phyloP scores from a whole-genome alignment of 2,329 filamentous ascomycete species.

The Aspergillus sp. region DNA sequence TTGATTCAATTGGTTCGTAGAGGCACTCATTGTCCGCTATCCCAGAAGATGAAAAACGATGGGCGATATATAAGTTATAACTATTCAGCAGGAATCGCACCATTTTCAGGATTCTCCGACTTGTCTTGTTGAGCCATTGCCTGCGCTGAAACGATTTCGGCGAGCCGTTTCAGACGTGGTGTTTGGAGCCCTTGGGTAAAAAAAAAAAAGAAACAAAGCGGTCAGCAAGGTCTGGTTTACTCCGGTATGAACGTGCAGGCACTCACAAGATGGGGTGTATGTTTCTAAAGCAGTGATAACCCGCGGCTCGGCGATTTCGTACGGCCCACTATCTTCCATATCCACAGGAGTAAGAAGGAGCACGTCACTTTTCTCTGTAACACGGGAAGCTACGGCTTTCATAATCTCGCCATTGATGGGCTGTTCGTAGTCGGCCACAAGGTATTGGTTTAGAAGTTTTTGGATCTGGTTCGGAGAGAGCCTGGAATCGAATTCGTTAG shows the following conservation, averaged over 20 bases:
- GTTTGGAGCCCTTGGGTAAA: slow-evolving; percentile 81
- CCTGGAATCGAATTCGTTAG: slow-evolving; percentile 50
- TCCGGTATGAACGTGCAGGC: not conserved
- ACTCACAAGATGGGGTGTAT: slow-evolving; percentile 94
- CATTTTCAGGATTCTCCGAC: slow-evolving; percentile 52
- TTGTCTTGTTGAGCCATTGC: slow-evolving; percentile 95
- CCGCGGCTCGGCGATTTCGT: slow-evolving; percentile 95
- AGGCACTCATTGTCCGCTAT: slow-evolving; percentile 26
- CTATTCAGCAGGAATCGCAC: slow-evolving; percentile 26
- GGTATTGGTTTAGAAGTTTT: slow-evolving; percentile 96
- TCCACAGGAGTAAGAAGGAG: slow-evolving; percentile 90
- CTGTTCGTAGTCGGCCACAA: slow-evolving; percentile 98
- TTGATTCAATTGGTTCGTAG: not conserved
- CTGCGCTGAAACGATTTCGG: slow-evolving; percentile 97
- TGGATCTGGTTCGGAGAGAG: slow-evolving; percentile 98
- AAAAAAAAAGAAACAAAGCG: slow-evolving; percentile 25
- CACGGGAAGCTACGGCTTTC: slow-evolving; percentile 95
- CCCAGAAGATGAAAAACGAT: slow-evolving; percentile 18
- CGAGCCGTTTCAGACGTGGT: slow-evolving; percentile 86
- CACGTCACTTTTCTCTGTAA: slow-evolving; percentile 98
- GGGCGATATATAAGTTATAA: slow-evolving; percentile 24
- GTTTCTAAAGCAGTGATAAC: slow-evolving; percentile 96
- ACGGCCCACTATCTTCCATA: slow-evolving; percentile 98
- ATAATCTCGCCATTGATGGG: slow-evolving; percentile 99
- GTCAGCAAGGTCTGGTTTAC: not conserved